Evolutionary conservation across 331 rosid genomes (phyloP), one percentile per base, ranked within the genome.

Genomic region (Cucumis variabilis): DNA sequence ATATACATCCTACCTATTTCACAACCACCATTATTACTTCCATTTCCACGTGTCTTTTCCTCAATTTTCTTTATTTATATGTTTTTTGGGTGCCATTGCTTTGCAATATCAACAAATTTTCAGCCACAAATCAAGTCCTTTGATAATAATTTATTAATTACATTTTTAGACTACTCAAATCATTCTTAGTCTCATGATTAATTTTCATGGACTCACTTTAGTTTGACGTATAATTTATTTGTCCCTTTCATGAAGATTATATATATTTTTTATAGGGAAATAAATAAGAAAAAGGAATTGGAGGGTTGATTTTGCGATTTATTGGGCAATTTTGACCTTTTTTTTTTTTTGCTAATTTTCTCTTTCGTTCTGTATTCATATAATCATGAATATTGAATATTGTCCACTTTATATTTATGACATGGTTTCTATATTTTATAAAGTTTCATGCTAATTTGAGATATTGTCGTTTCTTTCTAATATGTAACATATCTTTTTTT

Each of bases 111-210:
- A 68, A 13, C 73, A 25, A 71, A 28, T 2, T 71, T 71, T 71
- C 77, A 71, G 77, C 77, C 46, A 71, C 77, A 71, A 28, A 30
- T 30, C 77, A 11, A 30, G n/a, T 71, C 77, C 77, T 28, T 71
- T 71, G 30, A 2, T 71, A 71, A 16, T 71, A 71, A 71, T 71
- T 62, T 19, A 69, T 7, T 44, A 7, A 69, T 27, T 69, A 69
- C 11, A 27, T 69, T 68, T 28, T 13, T 13, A 27, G 23, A 69
- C 11, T 28, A 27, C 75, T 69, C 75, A 14, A 69, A 69, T 69
- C 75, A 69, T 13, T 27, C 13, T 69, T 68, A 25, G 44, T 69
- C 44, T 14, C 75, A 6, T 69, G 12, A 69, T 15, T 0, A 69
- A 27, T 6, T 69, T 69, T 27, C 16, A 69, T 69, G 44, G 20